These are phyloP conservation scores for Neurospora tetraspora DNA, from an alignment of 495 filamentous ascomycete genomes.

Conservation along the genomic window DNA sequence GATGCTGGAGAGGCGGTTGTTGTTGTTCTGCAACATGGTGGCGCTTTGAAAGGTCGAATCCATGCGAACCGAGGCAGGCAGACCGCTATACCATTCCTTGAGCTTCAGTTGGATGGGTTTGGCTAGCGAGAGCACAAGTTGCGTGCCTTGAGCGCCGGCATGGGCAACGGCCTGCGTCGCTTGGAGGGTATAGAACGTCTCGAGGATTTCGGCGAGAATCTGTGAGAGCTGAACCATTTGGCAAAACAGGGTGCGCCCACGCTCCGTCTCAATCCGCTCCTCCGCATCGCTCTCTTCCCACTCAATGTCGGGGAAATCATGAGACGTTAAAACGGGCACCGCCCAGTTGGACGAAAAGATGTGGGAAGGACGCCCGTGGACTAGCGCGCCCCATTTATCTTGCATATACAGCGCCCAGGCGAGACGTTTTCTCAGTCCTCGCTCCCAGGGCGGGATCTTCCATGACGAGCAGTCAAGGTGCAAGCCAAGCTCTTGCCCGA, in stretches of 20 bases:
- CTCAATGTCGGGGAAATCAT: conserved; percentile 63
- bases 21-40: conserved; percentile 7
- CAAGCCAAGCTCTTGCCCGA: conserved; percentile 74
- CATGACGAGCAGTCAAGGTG: conserved; percentile 82
- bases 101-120: conserved; percentile 78
- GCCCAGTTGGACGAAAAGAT: conserved; percentile 77
- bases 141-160: conserved; percentile 46
- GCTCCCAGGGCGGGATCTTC: conserved; percentile 83
- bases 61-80: conserved; percentile 59
- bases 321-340: conserved; percentile 53
- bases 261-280: conserved; percentile 53
- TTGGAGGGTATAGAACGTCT: conserved; percentile 67
- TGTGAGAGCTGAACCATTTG: conserved; percentile 67
- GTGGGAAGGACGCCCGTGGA: conserved; percentile 77
- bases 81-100: conserved; percentile 65
- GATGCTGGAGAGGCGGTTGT: conserved; percentile 43
- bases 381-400: conserved; percentile 87
- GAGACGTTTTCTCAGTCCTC: conserved; percentile 69
- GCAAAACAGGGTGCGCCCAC: conserved; percentile 56
- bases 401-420: conserved; percentile 91
- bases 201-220: conserved; percentile 68
- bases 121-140: conserved; percentile 58
- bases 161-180: conserved; percentile 42
- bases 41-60: conserved; percentile 40
- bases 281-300: conserved; percentile 46